Base-by-base conservation (phyloP, 2,329 filamentous ascomycete species). In the Aspergillus sp. region DNA sequence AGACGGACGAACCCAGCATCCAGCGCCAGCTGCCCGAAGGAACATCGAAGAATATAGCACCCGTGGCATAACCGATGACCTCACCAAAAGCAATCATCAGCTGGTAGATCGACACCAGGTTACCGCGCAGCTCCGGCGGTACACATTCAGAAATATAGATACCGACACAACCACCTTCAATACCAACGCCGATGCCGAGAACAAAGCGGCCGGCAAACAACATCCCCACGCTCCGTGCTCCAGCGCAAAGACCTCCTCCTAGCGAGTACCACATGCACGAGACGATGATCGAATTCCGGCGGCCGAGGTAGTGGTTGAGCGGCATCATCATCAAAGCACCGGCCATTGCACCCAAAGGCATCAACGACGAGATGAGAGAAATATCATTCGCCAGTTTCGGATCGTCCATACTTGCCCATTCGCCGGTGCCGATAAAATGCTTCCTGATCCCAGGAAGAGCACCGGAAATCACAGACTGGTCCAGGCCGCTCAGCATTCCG, bases 11-110 rank as follows among this genome's bases (percentile, higher is more conserved):
- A 4, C 84, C 85, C 1, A 88, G 79, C 51, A 88, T 88, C 62
- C 81, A 87, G 33, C 85, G 76, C 85, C 85, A 88, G 69, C 83
- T 84, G 13, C 84, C 85, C 0, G 71, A 67, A 2, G 25, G 25
- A 2, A 88, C 82, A n/a, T 73, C 76, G 52, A 87, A 72, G 65
- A 88, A 88, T 48, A 88, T 86, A 42, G 85, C 85, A 0, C 82
- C 84, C 1, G 88, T 78, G 4, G 82, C 84, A 51, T 88, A 88
- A 2, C 85, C 85, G 1, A 88, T 71, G 2, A 88, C 84, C 57
- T 88, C 85, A 23, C 85, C 85, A 0, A 88, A 74, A 0, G 85
- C 85, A 58, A 88, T 88, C 67, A 85, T 87, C 67, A 88, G 80
- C 61, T 88, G 85, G 63, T 88, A 88, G 0, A 88, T 71, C 0